Conservation (phyloP, 306 rosid genomes). For the Inga oerstediana region DNA sequence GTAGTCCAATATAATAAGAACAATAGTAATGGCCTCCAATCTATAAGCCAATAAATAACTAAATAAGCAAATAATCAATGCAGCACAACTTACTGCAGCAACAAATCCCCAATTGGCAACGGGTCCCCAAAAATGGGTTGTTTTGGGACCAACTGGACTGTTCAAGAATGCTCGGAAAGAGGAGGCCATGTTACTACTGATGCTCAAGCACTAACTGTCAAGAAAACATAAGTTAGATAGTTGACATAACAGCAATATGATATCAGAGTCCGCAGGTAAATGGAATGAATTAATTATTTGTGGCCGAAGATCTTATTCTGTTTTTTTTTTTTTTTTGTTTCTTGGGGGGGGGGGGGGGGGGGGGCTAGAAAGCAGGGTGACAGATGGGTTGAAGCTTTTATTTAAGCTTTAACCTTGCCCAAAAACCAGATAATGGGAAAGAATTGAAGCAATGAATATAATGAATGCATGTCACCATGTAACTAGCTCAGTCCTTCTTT, state of each 20-base stretch:
- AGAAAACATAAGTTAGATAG: slow-evolving; percentile 22
- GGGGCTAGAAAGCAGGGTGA: background rate
- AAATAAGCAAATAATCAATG: background rate
- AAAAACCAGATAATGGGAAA: background rate
- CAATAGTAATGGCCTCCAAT: background rate
- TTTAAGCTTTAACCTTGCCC: background rate
- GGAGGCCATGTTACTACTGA: slow-evolving; percentile 46
- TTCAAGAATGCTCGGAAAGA: slow-evolving; percentile 84
- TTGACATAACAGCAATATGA: slow-evolving; percentile 8
- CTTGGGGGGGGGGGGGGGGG: fast-evolving
- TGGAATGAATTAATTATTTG: background rate
- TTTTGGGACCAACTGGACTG: slow-evolving; percentile 94
- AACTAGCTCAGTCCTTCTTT: slow-evolving; percentile 16
- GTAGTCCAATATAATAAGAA: background rate
- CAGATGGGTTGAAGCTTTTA: background rate
- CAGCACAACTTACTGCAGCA: slow-evolving; percentile 72
- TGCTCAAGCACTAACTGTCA: slow-evolving; percentile 26
- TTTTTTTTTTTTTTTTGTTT: too few species aligned
- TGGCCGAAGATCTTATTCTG: background rate
- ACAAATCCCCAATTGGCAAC: slow-evolving; percentile 97
- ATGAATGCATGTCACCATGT: slow-evolving; percentile 1
- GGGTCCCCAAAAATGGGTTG: slow-evolving; percentile 99
- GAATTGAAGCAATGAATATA: slow-evolving; percentile 16
- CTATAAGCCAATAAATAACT: background rate
- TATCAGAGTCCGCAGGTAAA: background rate